A percentile compares a stretch with the other conserved stretches of the same genome.
Evolutionary conservation across 2,329 filamentous ascomycete species (phyloP).

Genomic region (Fusarium newnesense): DNA sequence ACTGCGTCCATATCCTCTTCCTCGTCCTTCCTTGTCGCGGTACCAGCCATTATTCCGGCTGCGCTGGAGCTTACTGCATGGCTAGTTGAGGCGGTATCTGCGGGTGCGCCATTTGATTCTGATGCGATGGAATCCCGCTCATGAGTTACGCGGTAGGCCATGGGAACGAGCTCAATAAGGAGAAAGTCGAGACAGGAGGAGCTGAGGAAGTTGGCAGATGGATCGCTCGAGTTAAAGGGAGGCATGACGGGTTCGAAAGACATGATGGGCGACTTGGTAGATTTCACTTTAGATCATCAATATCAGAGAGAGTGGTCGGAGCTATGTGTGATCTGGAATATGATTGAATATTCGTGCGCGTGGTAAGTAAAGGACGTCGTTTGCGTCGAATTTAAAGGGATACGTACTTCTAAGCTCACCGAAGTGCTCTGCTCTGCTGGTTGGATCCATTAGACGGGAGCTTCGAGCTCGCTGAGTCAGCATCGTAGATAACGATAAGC

Average conservation of each 20-base stretch:
- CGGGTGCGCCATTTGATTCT: conserved; percentile 33
- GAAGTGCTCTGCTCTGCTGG: neutral
- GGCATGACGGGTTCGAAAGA: conserved; percentile 78
- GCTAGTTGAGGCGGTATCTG: conserved; percentile 36
- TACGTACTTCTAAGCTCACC: conserved; percentile 19
- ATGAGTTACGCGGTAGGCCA: conserved; percentile 86
- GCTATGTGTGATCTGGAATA: neutral
- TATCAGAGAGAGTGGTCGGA: neutral
- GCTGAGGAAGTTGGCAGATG: conserved; percentile 79
- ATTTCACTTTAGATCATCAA: neutral
- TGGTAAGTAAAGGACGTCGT: neutral
- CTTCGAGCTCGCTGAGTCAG: conserved; percentile 16
- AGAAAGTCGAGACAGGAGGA: conserved; percentile 92
- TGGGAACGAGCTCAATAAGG: conserved; percentile 94
- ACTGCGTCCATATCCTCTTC: conserved; percentile 88
- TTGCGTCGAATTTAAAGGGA: conserved; percentile 16
- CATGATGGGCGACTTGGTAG: conserved; percentile 58
- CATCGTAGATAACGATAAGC: conserved; percentile 9
- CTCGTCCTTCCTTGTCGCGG: conserved; percentile 63
- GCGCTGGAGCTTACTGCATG: conserved; percentile 41
- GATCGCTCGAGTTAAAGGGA: conserved; percentile 77
- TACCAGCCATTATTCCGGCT: conserved; percentile 38
- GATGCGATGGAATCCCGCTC: conserved; percentile 69
- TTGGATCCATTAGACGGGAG: neutral
- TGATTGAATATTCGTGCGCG: neutral